phyloP scores from a whole-genome alignment of 257 asterid species.

The Plantago ovata region DNA sequence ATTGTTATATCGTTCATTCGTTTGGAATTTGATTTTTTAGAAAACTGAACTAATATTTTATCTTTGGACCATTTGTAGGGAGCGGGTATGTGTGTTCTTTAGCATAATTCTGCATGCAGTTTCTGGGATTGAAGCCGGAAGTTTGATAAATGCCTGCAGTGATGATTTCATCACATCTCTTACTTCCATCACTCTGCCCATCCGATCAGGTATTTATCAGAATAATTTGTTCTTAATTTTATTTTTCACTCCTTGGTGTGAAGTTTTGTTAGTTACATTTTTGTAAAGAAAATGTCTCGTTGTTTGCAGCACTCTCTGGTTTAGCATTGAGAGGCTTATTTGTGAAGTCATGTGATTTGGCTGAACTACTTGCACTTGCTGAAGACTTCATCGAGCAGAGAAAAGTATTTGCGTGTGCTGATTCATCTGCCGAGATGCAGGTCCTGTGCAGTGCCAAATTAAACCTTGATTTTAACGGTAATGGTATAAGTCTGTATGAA shows the following conservation, averaged over 20 bases:
- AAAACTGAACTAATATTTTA: slow-evolving; percentile 19
- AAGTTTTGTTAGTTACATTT: background rate
- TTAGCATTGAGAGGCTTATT: slow-evolving; percentile 41
- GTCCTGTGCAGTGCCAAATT: slow-evolving; percentile 28
- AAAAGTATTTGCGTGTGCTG: slow-evolving; percentile 39
- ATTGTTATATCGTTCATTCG: too few species aligned
- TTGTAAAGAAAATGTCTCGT: slow-evolving; percentile 9
- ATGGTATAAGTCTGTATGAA: slow-evolving; percentile 32
- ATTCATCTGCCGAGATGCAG: slow-evolving; percentile 30
- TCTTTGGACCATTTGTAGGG: slow-evolving; percentile 51
- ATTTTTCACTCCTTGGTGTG: background rate
- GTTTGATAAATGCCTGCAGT: slow-evolving; percentile 25
- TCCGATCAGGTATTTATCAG: slow-evolving; percentile 46
- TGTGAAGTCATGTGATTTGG: slow-evolving; percentile 46
- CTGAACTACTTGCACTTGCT: slow-evolving; percentile 48
- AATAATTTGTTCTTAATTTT: slow-evolving; percentile 7
- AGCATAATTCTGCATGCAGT: slow-evolving; percentile 52
- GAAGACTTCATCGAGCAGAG: slow-evolving; percentile 66
- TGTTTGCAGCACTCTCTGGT: slow-evolving; percentile 58
- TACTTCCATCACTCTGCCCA: slow-evolving; percentile 35
- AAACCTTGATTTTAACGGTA: slow-evolving; percentile 37
- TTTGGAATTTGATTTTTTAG: background rate
- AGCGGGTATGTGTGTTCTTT: slow-evolving; percentile 60
- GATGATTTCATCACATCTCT: slow-evolving; percentile 34
- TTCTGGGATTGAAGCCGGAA: slow-evolving; percentile 37